Percentiles rank a stretch among this genome's conserved stretches.
Conservation (phyloP, 1,284 basidiomycete genomes). For the Cutaneotrichosporon sp. region DNA sequence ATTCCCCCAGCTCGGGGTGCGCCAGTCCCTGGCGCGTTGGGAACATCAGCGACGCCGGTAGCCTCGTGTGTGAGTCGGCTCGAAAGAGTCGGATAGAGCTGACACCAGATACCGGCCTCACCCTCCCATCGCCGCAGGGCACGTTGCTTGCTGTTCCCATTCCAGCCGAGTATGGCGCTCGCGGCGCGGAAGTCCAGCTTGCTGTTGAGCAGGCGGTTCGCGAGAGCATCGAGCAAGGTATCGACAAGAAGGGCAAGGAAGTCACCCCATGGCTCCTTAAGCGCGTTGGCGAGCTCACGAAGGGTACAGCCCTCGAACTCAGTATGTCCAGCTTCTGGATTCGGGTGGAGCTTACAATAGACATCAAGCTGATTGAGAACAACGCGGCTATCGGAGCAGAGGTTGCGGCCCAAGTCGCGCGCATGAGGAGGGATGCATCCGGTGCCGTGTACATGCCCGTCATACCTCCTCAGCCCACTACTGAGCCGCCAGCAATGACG, state of each 20-base stretch:
- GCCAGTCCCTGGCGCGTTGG: conserved; percentile 23
- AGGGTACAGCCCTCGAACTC: conserved; percentile 68
- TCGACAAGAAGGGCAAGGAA: conserved; percentile 81
- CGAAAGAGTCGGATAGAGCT: neutral
- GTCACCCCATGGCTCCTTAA: conserved; percentile 93
- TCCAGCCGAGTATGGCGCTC: conserved; percentile 68
- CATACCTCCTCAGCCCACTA: neutral
- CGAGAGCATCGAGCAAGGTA: conserved; percentile 78
- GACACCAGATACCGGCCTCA: conserved; percentile 43
- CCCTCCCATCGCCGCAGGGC: conserved; percentile 43
- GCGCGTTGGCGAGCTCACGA: conserved; percentile 77
- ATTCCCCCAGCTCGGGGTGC: conserved; percentile 76
- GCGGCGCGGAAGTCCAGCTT: conserved; percentile 69
- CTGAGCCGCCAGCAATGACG: neutral
- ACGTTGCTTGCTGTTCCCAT: conserved; percentile 88
- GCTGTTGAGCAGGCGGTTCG: conserved; percentile 80
- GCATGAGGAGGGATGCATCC: conserved; percentile 53
- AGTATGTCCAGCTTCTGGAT: conserved; percentile 57
- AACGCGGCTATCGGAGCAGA: conserved; percentile 81
- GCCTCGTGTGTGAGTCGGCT: conserved; percentile 21
- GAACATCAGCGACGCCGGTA: conserved; percentile 26
- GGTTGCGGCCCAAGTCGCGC: conserved; percentile 76
- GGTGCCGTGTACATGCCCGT: conserved; percentile 24
- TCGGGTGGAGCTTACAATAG: conserved; percentile 51
- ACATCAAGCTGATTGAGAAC: conserved; percentile 87